A percentile compares a stretch with the other conserved stretches of the same genome.
Conservation (phyloP, 202 grass and related monocot genomes). For the Tripidium arundinaceum region DNA sequence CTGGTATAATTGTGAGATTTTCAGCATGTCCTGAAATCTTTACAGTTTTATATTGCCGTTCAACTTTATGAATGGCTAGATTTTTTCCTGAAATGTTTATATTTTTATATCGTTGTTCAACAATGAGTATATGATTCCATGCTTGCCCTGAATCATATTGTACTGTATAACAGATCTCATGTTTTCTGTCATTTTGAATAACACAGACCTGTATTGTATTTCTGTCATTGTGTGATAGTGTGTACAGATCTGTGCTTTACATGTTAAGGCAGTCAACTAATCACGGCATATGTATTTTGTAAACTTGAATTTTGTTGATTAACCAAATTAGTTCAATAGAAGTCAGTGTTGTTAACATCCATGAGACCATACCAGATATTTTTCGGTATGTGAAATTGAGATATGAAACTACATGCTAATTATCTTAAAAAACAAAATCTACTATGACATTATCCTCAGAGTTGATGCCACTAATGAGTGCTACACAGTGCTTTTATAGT, state of each 20-base stretch:
- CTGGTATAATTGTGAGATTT: constrained; percentile 28
- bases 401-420: background rate
- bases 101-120: constrained; percentile 4
- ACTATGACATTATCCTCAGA: background rate
- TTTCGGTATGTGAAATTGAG: constrained; percentile 3
- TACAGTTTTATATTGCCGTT: background rate
- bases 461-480: background rate
- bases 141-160: background rate
- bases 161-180: background rate
- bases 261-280: background rate
- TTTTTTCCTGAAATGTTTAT: constrained; percentile 7
- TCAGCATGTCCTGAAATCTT: constrained; percentile 10
- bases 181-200: constrained; percentile 23
- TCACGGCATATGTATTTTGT: background rate
- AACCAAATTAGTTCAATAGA: background rate
- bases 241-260: background rate
- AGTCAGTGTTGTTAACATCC: background rate
- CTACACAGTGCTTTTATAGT: background rate
- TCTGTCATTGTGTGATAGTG: constrained; percentile 9
- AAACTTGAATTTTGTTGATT: background rate
- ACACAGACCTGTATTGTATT: background rate
- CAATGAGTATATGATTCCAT: background rate
- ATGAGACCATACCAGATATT: background rate
- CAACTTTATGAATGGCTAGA: constrained; percentile 10
- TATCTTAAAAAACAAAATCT: constrained; percentile 22